Base-by-base conservation (phyloP, 805 yeast species). In the Myxozyma nipponensis region DNA sequence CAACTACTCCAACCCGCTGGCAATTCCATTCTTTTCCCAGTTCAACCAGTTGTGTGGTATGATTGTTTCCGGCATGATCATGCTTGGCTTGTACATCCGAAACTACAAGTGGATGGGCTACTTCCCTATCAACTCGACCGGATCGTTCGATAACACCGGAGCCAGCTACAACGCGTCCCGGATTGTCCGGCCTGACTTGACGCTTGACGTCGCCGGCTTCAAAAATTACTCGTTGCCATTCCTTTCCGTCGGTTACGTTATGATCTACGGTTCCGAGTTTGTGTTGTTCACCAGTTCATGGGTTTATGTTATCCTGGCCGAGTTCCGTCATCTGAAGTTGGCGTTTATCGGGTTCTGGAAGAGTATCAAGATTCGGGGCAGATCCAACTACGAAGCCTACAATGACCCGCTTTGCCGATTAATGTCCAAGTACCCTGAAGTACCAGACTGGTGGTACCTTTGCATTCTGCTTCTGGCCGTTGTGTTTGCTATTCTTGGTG, bases 391-490 rank as follows among this genome's bases (percentile, higher is more conserved):
- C 25, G 41, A 46, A 7, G 34, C 40, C 17, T 46, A 50, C 38
- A 47, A 53, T 37, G 57, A 53, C 26, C 37, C 54, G 17, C 35
- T 46, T 2, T 46, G 71, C 68, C 71, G 83, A 52, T 71, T 82
- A 50, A 81, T 82, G 83, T 63, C 68, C 36, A 62, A 67, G 26
- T 83, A 84, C 63, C 72, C 71, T 3, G 84, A 81, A 56, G 83
- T 79, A 24, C 87, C 86, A 2, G 77, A 76, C 42, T 77, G 82
- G 81, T 79, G 86, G 83, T 83, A 76, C 61, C 61, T 69, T 2
- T 52, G 65, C 3, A 69, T 78, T 18, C 70, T 82, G 42, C 44
- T 75, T 3, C 57, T 71, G 1, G 76, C 79, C 46, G 70, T 81
- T 15, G 66, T 69, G 1, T 67, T 81, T 50, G 72, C 74, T 63